These are phyloP conservation scores for Xylariales sp. DNA, from an alignment of 2,329 filamentous ascomycete genomes.

Conservation along the genomic window DNA sequence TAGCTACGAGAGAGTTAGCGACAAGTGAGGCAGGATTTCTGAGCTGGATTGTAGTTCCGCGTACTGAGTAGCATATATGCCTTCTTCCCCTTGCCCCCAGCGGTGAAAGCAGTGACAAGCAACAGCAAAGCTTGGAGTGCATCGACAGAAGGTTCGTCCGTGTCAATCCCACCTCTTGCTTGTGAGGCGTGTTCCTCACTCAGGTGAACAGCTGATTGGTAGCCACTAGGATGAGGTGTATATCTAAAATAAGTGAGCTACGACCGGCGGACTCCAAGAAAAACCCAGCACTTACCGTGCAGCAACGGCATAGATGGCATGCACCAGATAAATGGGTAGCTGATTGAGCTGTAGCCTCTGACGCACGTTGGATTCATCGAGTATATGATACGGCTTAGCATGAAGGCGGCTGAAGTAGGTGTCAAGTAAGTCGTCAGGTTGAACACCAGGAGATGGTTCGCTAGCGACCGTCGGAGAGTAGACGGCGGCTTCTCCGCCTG, in stretches of 20 bases:
- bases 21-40: background rate
- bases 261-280: slow-evolving; percentile 4
- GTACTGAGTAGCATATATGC: slow-evolving; percentile 81
- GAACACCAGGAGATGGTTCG: slow-evolving; percentile 41
- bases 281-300: slow-evolving; percentile 44
- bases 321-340: slow-evolving; percentile 50
- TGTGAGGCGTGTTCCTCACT: slow-evolving; percentile 71
- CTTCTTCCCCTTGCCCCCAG: slow-evolving; percentile 75
- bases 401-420: slow-evolving; percentile 77
- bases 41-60: too few relatives aligned
- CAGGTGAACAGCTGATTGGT: slow-evolving; percentile 61
- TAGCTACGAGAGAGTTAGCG: slow-evolving; percentile 50
- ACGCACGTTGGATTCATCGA: slow-evolving; percentile 71
- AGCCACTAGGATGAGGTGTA: slow-evolving; percentile 61
- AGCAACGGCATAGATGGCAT: slow-evolving; percentile 58
- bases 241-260: slow-evolving; percentile 47
- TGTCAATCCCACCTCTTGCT: slow-evolving; percentile 66
- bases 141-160: slow-evolving; percentile 77
- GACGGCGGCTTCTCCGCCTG: slow-evolving; percentile 31
- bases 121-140: slow-evolving; percentile 71
- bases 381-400: slow-evolving; percentile 74
- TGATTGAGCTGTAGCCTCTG: slow-evolving; percentile 67
- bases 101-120: slow-evolving; percentile 70
- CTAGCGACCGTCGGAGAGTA: slow-evolving; percentile 40
- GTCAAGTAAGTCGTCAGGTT: slow-evolving; percentile 63